Conservation (phyloP, 2,329 filamentous ascomycete species). For the Alternaria panax region DNA sequence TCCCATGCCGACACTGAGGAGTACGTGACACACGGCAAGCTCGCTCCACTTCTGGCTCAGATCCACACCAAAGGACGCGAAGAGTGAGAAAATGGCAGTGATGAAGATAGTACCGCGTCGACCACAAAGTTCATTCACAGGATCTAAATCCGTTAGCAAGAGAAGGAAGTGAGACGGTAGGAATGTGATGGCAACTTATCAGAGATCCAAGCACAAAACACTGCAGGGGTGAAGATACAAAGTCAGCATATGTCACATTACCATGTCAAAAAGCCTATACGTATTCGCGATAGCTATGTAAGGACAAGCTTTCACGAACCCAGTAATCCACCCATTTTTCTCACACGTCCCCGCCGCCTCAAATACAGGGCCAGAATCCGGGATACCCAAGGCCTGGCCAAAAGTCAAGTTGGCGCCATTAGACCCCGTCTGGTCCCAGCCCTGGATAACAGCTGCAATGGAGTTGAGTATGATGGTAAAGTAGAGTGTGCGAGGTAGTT, state of each 20-base stretch:
- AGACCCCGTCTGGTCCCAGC: slow-evolving; percentile 69
- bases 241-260: not conserved
- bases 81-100: slow-evolving; percentile 43
- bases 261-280: not conserved
- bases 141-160: slow-evolving; percentile 19
- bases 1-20: slow-evolving; percentile 55
- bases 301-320: slow-evolving; percentile 43
- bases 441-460: slow-evolving; percentile 71
- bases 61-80: slow-evolving; percentile 47
- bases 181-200: not conserved
- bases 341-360: slow-evolving; percentile 34
- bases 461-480: slow-evolving; percentile 73
- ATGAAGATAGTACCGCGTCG: slow-evolving; percentile 47
- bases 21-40: slow-evolving; percentile 49
- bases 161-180: not conserved
- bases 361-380: slow-evolving; percentile 33
- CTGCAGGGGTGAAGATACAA: not conserved
- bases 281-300: slow-evolving; percentile 37
- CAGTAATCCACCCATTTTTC: slow-evolving; percentile 45
- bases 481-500: slow-evolving; percentile 65
- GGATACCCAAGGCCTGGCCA: slow-evolving; percentile 50
- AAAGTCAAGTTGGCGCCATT: slow-evolving; percentile 66
- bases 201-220: slow-evolving; percentile 36
- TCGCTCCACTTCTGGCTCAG: slow-evolving; percentile 50
- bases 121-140: slow-evolving; percentile 40